Conservation (phyloP, 2,329 filamentous ascomycete genomes). For the Sphaerulina populicola region DNA sequence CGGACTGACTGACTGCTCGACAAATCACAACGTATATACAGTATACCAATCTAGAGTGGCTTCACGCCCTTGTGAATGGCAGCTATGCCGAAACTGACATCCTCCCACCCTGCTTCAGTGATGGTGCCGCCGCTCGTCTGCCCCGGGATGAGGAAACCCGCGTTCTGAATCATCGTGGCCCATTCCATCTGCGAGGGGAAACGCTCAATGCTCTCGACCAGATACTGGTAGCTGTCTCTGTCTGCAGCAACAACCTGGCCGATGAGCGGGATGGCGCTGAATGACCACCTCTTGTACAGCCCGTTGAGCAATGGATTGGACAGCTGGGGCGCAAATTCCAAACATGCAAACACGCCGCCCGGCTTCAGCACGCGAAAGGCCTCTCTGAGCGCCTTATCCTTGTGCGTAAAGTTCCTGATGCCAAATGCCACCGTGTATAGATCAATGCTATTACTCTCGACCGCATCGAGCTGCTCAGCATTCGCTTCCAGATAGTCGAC, state of each 20-base stretch:
- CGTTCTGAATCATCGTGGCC: constrained; percentile 69
- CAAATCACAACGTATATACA: background rate
- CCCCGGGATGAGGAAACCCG: constrained; percentile 75
- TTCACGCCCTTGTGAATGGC: constrained; percentile 97
- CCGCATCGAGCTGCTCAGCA: constrained; percentile 62
- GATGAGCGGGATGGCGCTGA: constrained; percentile 86
- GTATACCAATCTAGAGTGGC: constrained; percentile 38
- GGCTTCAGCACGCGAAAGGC: constrained; percentile 85
- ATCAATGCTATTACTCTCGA: constrained; percentile 68
- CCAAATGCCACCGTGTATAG: constrained; percentile 97
- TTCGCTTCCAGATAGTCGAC: constrained; percentile 81
- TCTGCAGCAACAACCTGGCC: constrained; percentile 92
- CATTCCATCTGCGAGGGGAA: constrained; percentile 86
- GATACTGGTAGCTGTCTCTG: constrained; percentile 92
- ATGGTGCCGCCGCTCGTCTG: constrained; percentile 29
- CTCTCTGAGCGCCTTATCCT: constrained; percentile 70
- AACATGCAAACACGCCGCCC: constrained; percentile 88
- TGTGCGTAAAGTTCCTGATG: constrained; percentile 94
- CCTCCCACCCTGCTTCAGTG: constrained; percentile 64
- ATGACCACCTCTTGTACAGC: constrained; percentile 92
- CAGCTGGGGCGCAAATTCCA: constrained; percentile 82
- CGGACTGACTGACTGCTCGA: too few species aligned
- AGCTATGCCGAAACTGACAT: constrained; percentile 84
- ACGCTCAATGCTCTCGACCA: constrained; percentile 93
- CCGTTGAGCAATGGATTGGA: constrained; percentile 69